Evolutionary conservation across 2,329 filamentous ascomycete genomes (phyloP), one percentile per base, ranked within the genome.

Genomic region (Curvularia spicifera): DNA sequence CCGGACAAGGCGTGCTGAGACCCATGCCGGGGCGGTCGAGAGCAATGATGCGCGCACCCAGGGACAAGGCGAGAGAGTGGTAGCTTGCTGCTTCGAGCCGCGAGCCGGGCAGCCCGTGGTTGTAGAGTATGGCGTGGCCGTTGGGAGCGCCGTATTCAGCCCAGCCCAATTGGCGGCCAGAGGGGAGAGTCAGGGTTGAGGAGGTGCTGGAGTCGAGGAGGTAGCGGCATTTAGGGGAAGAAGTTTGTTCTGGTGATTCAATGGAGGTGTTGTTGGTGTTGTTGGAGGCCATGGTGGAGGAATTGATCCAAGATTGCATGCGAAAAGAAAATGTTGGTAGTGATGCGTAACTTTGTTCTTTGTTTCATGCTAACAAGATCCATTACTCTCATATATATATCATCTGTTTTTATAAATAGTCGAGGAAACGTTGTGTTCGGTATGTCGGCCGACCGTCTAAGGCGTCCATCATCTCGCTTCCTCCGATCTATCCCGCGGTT

Each of bases 131-230:
- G 0, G 72, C 24, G 35, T 62, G 60, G 15, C 72, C 71, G 3
- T 61, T 70, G 9, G 59, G 63, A 3, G 65, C 65, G 5, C 74
- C 72, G 44, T 74, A 76, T 37, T 71, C 60, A 33, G 72, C 73
- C 51, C 77, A 78, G 5, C 75, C 73, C 1, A 79, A 64, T 52
- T 69, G 75, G 13, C 76, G 73, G 7, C 75, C 76, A 49, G 76
- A 72, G 0, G 73, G 61, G 2, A 78, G 74, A 1, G 55, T 68
- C 10, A 76, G 43, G 13, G 66, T 77, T 20, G 63, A 51, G 1
- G 76, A 75, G 45, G 56, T 68, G 24, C 66, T 62, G 31, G 68
- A 60, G 55, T 73, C 69, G 3, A 71, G 60, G 26, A 45, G 67
- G 44, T 57, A 71, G 22, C 54, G 54, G 26, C 61, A 64, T 39